Evolutionary conservation across 352 stramenopile species (phyloP).

Genomic region (Globisporangium echinulatum): DNA sequence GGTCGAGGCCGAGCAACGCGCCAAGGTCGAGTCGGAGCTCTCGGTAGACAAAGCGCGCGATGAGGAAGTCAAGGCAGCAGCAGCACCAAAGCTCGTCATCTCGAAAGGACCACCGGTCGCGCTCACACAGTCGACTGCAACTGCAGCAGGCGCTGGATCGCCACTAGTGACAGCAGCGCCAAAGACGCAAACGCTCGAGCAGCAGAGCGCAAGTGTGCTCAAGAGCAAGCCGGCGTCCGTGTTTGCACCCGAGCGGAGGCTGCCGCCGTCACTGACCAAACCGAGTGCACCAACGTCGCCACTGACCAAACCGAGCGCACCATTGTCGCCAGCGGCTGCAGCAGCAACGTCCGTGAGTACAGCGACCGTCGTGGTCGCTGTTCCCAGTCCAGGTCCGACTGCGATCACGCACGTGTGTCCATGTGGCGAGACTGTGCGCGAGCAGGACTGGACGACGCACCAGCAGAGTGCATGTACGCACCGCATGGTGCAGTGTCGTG

Average conservation of each 20-base stretch:
- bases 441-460: conserved; percentile 26
- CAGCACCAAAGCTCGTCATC: conserved; percentile 33
- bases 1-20: conserved; percentile 6
- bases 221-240: conserved; percentile 19
- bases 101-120: conserved; percentile 35
- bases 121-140: background rate
- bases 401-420: conserved; percentile 22
- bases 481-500: conserved; percentile 39
- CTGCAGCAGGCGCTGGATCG: too few relatives aligned
- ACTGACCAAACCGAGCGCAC: background rate
- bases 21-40: conserved; percentile 15
- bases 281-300: background rate
- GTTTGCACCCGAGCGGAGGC: conserved; percentile 19
- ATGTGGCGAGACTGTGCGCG: conserved; percentile 30
- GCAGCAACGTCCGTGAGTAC: too few relatives aligned
- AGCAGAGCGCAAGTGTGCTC: conserved; percentile 22
- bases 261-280: background rate
- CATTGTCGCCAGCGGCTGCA: background rate
- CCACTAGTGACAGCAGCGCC: background rate
- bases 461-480: conserved; percentile 26
- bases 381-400: background rate
- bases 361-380: too few relatives aligned
- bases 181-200: conserved; percentile 8
- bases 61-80: conserved; percentile 2
- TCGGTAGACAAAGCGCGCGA: conserved; percentile 7